These are phyloP conservation scores for Diaporthe eres DNA, from an alignment of 2,329 filamentous ascomycete species.

Conservation along the genomic window DNA sequence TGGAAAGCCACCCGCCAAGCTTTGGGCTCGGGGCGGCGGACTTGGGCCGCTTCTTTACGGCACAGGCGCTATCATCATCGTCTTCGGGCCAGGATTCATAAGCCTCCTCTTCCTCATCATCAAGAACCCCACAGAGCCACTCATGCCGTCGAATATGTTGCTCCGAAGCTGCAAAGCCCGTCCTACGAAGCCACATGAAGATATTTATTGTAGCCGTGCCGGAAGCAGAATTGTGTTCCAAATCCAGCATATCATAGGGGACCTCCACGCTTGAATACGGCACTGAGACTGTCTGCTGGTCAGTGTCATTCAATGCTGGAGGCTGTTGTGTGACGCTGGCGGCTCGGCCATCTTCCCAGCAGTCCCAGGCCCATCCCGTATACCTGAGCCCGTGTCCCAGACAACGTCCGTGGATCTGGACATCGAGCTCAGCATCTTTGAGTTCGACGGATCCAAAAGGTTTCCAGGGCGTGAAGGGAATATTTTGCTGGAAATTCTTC, in stretches of 20 bases:
- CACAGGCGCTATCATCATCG: background rate
- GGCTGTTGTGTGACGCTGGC: background rate
- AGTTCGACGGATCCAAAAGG: background rate
- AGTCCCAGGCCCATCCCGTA: constrained; percentile 18
- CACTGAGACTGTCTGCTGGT: background rate
- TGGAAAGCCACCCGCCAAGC: constrained; percentile 1
- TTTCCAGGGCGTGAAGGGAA: background rate
- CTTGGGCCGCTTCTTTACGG: background rate
- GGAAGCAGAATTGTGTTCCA: constrained; percentile 12
- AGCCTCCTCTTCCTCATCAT: constrained; percentile 1
- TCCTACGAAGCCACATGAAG: background rate
- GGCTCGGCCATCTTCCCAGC: background rate
- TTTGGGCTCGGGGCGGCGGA: background rate
- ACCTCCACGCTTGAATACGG: background rate
- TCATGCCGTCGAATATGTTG: constrained; percentile 22
- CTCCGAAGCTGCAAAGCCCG: constrained; percentile 3
- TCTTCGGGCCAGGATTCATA: background rate
- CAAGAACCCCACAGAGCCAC: constrained; percentile 21
- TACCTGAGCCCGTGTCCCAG: constrained; percentile 5
- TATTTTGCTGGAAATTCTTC: background rate
- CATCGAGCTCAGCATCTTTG: constrained; percentile 1
- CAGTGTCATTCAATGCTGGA: background rate
- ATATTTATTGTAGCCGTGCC: constrained; percentile 16
- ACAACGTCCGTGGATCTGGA: background rate
- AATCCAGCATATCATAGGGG: background rate